Base-by-base conservation (phyloP, 2,329 filamentous ascomycete species). In the Pseudogymnoascus sp. region DNA sequence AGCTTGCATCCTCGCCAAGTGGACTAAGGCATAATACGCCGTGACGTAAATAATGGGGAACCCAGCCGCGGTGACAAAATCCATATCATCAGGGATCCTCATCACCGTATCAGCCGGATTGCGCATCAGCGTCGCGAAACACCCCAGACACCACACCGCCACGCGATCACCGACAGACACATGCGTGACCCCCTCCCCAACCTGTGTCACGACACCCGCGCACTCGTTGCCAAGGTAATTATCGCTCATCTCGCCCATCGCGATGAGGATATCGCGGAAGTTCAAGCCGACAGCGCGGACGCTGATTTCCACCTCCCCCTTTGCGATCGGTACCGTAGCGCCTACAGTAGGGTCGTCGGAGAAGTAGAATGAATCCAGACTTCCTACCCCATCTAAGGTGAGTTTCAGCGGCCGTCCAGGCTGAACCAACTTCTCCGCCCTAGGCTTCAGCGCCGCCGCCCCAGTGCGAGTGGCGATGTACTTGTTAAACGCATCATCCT, bases 181-280 rank as follows among this genome's bases (percentile, higher is more conserved):
- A 25, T 71, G 63, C 2, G 64, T 67, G 2, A 69, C 69, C 4
- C 21, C 43, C 21, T 14, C 43, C 1, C 75, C 75, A 8, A 74
- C 65, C 3, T 63, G 61, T n/a, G 66, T 68, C 8, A 76, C 67
- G 25, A 75, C 49, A 40, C 75, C 75, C 64, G 66, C 67, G 49
- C 69, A 74, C 62, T 76, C 75, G 5, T 72, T 67, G 16, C 75
- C 74, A 18, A 75, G 65, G n/a, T 70, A 71, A 0, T 65, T 61
- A 18, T 69, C 68, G 8, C 65, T 64, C 5, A 74, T 28, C 41
- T 75, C 72, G 4, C 75, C 75, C 71, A 75, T 74, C 1, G 72
- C 67, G 4, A 74, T 69, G 59, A 73, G 70, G 18, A 75, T 69
- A 63, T 76, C 74, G 21, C 71, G 71, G 66, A 75, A 74, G 61